Evolutionary conservation across 495 filamentous ascomycete species (phyloP).

Genomic region (Penicillium malachiteum): DNA sequence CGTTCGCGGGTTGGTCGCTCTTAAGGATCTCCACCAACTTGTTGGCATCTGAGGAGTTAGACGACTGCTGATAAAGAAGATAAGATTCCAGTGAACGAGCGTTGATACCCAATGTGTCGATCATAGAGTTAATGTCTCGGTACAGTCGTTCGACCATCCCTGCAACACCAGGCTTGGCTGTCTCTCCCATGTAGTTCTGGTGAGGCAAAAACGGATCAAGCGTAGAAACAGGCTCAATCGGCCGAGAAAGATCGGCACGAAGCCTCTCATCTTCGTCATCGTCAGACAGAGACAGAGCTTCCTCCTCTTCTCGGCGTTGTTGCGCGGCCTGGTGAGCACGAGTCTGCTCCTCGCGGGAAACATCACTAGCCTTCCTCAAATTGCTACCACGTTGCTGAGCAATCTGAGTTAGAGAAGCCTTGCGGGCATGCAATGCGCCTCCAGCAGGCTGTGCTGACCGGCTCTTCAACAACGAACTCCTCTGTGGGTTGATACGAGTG

Average conservation of each 20-base stretch:
- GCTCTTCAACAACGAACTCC: slow-evolving; percentile 36
- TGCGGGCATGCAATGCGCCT: slow-evolving; percentile 38
- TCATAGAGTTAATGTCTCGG: slow-evolving; percentile 93
- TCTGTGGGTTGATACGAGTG: slow-evolving; percentile 52
- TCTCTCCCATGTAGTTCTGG: slow-evolving; percentile 64
- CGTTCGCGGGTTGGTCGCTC: slow-evolving; percentile 42
- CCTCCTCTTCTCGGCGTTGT: slow-evolving; percentile 41
- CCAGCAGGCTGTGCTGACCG: slow-evolving; percentile 51
- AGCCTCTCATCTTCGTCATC: slow-evolving; percentile 66
- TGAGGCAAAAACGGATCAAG: slow-evolving; percentile 65
- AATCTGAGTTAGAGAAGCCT: slow-evolving; percentile 37
- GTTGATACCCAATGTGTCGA: slow-evolving; percentile 88
- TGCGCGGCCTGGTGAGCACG: slow-evolving; percentile 26
- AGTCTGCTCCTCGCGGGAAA: slow-evolving; percentile 31
- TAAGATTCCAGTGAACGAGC: slow-evolving; percentile 72
- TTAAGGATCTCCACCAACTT: slow-evolving; percentile 34
- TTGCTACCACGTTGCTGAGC: slow-evolving; percentile 31
- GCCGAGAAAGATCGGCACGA: slow-evolving; percentile 53
- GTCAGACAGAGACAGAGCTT: slow-evolving; percentile 46
- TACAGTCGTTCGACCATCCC: slow-evolving; percentile 84
- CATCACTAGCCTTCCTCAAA: slow-evolving; percentile 25
- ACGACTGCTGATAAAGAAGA: slow-evolving; percentile 53
- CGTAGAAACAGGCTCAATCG: slow-evolving; percentile 50
- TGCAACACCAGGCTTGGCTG: slow-evolving; percentile 59
- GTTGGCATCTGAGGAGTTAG: slow-evolving; percentile 55